Conservation (phyloP, 768 basidiomycete species). For the Rhizopogon salebrosus region DNA sequence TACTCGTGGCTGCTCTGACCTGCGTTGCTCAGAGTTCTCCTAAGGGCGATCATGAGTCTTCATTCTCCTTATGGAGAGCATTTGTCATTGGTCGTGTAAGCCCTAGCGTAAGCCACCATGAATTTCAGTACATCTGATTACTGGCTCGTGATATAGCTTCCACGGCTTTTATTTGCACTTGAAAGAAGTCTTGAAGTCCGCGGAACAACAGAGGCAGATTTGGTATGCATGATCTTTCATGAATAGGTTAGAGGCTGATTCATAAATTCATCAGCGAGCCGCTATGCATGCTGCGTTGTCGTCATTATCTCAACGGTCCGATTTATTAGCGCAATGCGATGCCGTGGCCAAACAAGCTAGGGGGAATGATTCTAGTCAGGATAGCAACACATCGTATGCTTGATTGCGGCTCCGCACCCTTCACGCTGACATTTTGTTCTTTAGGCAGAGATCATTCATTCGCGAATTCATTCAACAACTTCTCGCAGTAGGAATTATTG, state of each 20-base stretch:
- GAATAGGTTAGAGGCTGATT: not conserved
- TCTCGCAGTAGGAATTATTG: conserved; percentile 47
- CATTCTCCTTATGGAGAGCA: conserved; percentile 54
- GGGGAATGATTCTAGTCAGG: conserved; percentile 13
- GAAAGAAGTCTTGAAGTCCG: conserved; percentile 47
- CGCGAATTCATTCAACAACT: conserved; percentile 44
- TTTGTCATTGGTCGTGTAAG: conserved; percentile 72
- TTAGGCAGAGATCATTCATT: conserved; percentile 21
- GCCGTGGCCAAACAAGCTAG: conserved; percentile 32
- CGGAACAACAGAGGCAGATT: conserved; percentile 47
- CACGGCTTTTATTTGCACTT: conserved; percentile 51
- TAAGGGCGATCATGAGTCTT: conserved; percentile 23
- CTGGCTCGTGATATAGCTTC: conserved; percentile 41
- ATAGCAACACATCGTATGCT: conserved; percentile 11
- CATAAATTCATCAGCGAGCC: conserved; percentile 24
- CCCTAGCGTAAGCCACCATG: not conserved
- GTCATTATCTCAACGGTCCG: conserved; percentile 43
- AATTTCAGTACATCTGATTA: not conserved
- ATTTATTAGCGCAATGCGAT: conserved; percentile 54
- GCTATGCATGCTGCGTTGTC: conserved; percentile 49
- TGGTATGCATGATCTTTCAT: conserved; percentile 37
- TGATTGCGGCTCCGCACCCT: not conserved
- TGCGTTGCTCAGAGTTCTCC: conserved; percentile 52
- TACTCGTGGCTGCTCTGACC: conserved; percentile 57
- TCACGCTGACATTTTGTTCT: conserved; percentile 7